Conservation (phyloP, 1,139 yeast genomes). For the Keqinozyma sinolaborantium region DNA sequence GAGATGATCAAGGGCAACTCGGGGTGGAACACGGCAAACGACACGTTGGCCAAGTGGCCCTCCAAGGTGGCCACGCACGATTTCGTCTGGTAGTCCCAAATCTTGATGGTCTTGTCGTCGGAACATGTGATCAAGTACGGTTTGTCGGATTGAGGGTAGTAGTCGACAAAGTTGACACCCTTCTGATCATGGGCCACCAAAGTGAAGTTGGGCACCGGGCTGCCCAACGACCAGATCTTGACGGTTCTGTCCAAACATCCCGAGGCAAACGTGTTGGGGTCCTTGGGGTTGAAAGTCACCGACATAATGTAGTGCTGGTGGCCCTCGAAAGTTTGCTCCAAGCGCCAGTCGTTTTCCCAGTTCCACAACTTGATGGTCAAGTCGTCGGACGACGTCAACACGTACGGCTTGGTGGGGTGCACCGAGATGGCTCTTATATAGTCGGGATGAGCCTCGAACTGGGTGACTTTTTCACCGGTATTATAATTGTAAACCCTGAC, state of each 20-base stretch:
- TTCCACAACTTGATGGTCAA: slow-evolving; percentile 92
- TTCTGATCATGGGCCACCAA: slow-evolving; percentile 86
- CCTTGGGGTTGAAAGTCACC: slow-evolving; percentile 93
- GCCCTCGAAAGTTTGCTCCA: slow-evolving; percentile 90
- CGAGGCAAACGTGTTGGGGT: slow-evolving; percentile 95
- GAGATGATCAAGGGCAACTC: slow-evolving; percentile 85
- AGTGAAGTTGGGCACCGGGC: slow-evolving; percentile 87
- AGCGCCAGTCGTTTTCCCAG: slow-evolving; percentile 92
- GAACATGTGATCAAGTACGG: slow-evolving; percentile 92
- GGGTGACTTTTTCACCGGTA: slow-evolving; percentile 90
- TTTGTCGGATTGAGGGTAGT: slow-evolving; percentile 95
- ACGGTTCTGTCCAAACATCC: slow-evolving; percentile 96
- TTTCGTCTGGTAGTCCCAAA: slow-evolving; percentile 98
- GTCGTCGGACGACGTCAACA: slow-evolving; percentile 90
- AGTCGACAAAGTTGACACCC: slow-evolving; percentile 95
- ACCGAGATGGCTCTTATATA: slow-evolving; percentile 91
- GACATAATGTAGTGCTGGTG: slow-evolving; percentile 96
- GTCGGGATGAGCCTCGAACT: slow-evolving; percentile 98
- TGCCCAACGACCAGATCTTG: slow-evolving; percentile 93
- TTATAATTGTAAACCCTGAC: slow-evolving; percentile 90
- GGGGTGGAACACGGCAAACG: slow-evolving; percentile 96
- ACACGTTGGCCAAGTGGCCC: slow-evolving; percentile 91
- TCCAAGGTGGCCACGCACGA: slow-evolving; percentile 91
- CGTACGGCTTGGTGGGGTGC: slow-evolving; percentile 88
- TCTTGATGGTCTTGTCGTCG: slow-evolving; percentile 85